Evolutionary conservation across 1,139 yeast genomes (phyloP).

Genomic region (Magnusiomyces paraingens): DNA sequence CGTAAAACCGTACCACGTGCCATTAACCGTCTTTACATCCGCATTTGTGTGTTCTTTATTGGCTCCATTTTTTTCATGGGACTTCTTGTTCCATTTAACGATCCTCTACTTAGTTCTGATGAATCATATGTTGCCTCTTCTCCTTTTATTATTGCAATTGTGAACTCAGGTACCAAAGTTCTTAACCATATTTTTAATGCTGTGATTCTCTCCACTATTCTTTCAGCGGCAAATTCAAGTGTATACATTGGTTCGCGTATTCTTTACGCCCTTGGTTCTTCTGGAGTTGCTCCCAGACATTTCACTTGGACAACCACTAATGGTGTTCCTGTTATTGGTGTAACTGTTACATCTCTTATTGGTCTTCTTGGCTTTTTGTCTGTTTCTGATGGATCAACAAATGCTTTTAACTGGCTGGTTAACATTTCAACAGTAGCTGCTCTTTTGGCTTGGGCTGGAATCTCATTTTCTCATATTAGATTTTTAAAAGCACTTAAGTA

Average conservation of each 20-base stretch:
- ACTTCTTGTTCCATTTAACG: slow-evolving; percentile 42
- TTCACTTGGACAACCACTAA: slow-evolving; percentile 63
- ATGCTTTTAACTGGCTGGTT: slow-evolving; percentile 60
- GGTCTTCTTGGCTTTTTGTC: too few species aligned
- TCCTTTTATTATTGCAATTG: slow-evolving; percentile 60
- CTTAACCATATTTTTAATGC: slow-evolving; percentile 64
- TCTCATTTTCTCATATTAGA: slow-evolving; percentile 64
- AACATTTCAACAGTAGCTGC: slow-evolving; percentile 76
- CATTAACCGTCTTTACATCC: slow-evolving; percentile 52
- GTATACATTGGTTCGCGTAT: slow-evolving; percentile 73
- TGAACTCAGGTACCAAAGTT: slow-evolving; percentile 58
- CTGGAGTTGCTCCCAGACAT: slow-evolving; percentile 62
- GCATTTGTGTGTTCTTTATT: slow-evolving; percentile 42
- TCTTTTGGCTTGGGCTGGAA: slow-evolving; percentile 68
- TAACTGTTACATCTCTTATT: slow-evolving; percentile 26
- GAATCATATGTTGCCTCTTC: slow-evolving; percentile 61
- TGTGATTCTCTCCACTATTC: slow-evolving; percentile 58
- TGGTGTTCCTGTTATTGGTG: slow-evolving; percentile 70
- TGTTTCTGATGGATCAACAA: too few species aligned
- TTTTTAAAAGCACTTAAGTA: slow-evolving; percentile 46
- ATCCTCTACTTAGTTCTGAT: slow-evolving; percentile 37
- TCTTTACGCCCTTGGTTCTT: slow-evolving; percentile 56
- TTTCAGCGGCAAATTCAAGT: slow-evolving; percentile 79
- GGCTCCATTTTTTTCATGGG: slow-evolving; percentile 43
- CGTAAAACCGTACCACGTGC: slow-evolving; percentile 50